Conservation (phyloP, 768 basidiomycete genomes). For the Exsudoporus frostii region DNA sequence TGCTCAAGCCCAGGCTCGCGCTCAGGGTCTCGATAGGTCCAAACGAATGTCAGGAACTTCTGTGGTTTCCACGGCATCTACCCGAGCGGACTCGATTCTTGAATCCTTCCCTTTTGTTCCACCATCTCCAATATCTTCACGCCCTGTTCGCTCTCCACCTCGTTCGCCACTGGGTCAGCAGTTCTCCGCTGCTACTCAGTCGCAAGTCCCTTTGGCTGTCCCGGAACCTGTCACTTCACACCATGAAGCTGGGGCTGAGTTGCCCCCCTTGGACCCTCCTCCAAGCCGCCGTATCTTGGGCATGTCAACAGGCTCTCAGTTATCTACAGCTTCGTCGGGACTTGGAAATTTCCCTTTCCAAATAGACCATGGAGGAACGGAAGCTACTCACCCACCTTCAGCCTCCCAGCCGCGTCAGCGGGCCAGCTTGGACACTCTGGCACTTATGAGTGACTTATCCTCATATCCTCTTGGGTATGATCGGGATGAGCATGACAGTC, state of each 20-base stretch:
- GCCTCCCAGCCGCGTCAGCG: conserved; percentile 51
- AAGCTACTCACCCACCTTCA: conserved; percentile 33
- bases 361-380: conserved; percentile 59
- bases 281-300: conserved; percentile 63
- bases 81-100: conserved; percentile 78
- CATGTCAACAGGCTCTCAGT: conserved; percentile 71
- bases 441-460: conserved; percentile 76
- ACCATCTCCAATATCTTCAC: conserved; percentile 83
- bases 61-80: conserved; percentile 63
- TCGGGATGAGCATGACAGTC: conserved; percentile 29
- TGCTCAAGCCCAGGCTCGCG: conserved; percentile 57
- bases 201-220: conserved; percentile 2
- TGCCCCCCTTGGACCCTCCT: conserved; percentile 39
- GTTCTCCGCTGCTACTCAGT: conserved; percentile 34
- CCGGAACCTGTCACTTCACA: not conserved
- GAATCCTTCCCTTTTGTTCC: conserved; percentile 89
- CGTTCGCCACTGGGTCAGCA: conserved; percentile 70
- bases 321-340: conserved; percentile 77
- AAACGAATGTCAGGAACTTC: conserved; percentile 64
- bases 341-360: conserved; percentile 85
- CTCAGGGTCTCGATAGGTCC: conserved; percentile 45
- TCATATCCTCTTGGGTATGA: conserved; percentile 83
- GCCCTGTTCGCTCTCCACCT: conserved; percentile 70
- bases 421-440: conserved; percentile 82
- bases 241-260: conserved; percentile 10